Percentiles rank a stretch among this genome's conserved stretches.
phyloP scores from a whole-genome alignment of 495 filamentous ascomycete species.

The Apodospora peruviana region DNA sequence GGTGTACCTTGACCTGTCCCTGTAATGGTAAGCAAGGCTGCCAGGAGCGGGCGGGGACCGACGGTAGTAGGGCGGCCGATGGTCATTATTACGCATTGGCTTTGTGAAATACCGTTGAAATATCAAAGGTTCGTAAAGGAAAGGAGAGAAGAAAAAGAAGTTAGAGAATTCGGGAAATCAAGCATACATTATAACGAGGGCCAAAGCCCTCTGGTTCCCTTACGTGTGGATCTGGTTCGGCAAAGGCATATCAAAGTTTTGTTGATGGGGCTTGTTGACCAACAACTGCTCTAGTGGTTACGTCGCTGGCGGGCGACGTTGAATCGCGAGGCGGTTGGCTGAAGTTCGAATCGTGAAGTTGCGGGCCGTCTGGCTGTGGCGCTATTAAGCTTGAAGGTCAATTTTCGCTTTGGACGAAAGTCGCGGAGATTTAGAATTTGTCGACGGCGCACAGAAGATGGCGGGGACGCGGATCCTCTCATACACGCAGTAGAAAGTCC shows the following conservation, averaged over 20 bases:
- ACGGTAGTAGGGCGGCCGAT: neutral
- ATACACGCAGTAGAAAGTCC: too few relatives aligned
- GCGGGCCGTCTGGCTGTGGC: too few relatives aligned
- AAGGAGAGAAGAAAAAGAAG: neutral
- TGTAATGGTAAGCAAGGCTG: conserved; percentile 12
- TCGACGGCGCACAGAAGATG: too few relatives aligned
- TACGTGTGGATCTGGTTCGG: neutral
- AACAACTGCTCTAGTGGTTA: too few relatives aligned
- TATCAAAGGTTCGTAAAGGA: neutral
- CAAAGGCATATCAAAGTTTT: conserved; percentile 6
- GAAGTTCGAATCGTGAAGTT: too few relatives aligned
- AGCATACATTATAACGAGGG: conserved; percentile 8
- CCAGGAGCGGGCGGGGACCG: conserved; percentile 1
- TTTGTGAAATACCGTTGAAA: neutral
- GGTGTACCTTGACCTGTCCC: conserved; percentile 37
- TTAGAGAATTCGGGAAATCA: neutral
- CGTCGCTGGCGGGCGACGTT: too few relatives aligned
- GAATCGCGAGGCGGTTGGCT: too few relatives aligned
- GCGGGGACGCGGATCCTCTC: too few relatives aligned
- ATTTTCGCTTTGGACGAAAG: too few relatives aligned
- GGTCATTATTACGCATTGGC: neutral
- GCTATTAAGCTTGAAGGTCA: too few relatives aligned
- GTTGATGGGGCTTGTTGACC: neutral
- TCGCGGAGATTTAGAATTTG: too few relatives aligned
- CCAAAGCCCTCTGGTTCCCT: conserved; percentile 1